A percentile compares a stretch with the other conserved stretches of the same genome.
Evolutionary conservation across 225 moss, liverwort and hornwort genomes (phyloP).

Genomic region (Antitrichia curtipendula): DNA sequence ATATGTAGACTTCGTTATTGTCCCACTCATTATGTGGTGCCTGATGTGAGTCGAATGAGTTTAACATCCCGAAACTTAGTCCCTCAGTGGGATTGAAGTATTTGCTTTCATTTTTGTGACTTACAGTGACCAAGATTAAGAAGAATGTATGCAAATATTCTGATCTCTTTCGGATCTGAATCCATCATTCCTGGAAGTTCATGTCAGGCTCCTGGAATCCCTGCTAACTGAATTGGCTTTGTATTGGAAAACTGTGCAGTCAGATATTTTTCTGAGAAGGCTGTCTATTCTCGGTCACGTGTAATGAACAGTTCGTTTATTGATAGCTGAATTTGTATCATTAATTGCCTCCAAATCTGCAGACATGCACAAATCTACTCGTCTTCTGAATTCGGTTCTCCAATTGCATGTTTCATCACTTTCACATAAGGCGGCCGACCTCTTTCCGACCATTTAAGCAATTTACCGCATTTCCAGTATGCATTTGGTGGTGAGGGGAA

Average conservation of each 20-base stretch:
- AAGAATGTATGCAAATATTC: neutral
- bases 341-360: neutral
- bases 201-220: neutral
- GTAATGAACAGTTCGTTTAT: neutral
- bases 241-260: neutral
- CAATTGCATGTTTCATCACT: neutral
- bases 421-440: neutral
- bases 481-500: too few relatives aligned
- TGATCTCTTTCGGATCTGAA: neutral
- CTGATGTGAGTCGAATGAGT: neutral
- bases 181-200: neutral
- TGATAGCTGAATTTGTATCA: neutral
- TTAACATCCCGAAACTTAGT: neutral
- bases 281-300: neutral
- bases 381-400: neutral
- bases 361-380: neutral
- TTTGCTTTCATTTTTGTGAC: neutral
- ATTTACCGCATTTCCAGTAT: too few relatives aligned
- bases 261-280: neutral
- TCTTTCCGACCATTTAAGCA: too few relatives aligned
- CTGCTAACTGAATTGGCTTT: neutral
- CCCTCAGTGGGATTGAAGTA: neutral
- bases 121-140: neutral
- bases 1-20: neutral
- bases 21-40: neutral